phyloP scores from a whole-genome alignment of 177 flowering plant species.

The Vitis hybrid region DNA sequence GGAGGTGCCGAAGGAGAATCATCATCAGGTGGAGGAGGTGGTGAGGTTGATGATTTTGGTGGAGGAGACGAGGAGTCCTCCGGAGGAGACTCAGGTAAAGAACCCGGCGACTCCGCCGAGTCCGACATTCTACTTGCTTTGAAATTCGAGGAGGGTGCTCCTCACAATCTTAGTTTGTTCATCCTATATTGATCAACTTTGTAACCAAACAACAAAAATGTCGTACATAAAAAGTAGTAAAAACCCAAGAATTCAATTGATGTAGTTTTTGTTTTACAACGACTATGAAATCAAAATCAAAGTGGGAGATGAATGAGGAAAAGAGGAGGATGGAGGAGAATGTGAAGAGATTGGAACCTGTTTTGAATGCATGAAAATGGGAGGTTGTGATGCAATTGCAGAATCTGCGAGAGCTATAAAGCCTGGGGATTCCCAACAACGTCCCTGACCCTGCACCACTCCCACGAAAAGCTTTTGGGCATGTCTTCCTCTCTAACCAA shows the following conservation, averaged over 20 bases:
- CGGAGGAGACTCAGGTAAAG: neutral
- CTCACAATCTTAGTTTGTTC: neutral
- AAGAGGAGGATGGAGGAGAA: too few species aligned
- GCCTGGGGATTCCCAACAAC: too few species aligned
- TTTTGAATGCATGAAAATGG: neutral
- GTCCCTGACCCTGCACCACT: too few species aligned
- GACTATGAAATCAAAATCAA: neutral
- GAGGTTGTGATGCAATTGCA: too few species aligned
- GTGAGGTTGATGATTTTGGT: neutral
- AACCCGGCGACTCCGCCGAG: constrained; percentile 21
- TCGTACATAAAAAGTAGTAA: too few species aligned
- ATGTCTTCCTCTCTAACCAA: neutral
- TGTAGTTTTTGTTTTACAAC: neutral
- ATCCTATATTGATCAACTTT: too few species aligned
- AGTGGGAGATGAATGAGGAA: too few species aligned
- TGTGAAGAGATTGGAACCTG: constrained; percentile 6
- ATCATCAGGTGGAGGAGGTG: neutral
- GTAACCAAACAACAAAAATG: too few species aligned
- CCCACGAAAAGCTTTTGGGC: neutral
- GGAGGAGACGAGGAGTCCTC: neutral
- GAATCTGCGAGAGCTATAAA: too few species aligned
- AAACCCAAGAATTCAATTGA: too few species aligned
- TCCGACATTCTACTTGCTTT: constrained; percentile 12
- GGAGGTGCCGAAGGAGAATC: neutral
- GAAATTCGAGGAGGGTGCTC: neutral